These are phyloP conservation scores for Stylosanthes scabra DNA, from an alignment of 331 rosid species.

Conservation along the genomic window DNA sequence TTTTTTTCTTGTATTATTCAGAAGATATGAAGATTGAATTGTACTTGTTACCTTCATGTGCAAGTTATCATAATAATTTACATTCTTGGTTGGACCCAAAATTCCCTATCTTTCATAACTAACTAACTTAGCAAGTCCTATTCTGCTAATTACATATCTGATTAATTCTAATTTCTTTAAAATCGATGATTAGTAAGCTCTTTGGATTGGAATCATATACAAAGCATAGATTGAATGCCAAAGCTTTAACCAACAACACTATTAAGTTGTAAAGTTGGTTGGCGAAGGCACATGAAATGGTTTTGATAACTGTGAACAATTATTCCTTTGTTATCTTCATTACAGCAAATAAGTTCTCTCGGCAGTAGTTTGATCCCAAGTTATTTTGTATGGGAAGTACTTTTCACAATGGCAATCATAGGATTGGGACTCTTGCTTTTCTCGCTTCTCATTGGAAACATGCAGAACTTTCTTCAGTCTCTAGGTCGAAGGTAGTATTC, in stretches of 20 bases:
- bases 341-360: conserved; percentile 89
- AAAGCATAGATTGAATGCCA: neutral
- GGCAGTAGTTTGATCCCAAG: conserved; percentile 78
- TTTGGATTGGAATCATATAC: neutral
- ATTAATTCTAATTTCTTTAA: neutral
- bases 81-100: neutral
- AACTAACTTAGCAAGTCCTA: neutral
- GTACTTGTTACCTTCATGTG: neutral
- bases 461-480: conserved; percentile 89
- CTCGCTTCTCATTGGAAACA: conserved; percentile 88
- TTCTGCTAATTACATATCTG: neutral
- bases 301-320: conserved; percentile 1
- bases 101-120: neutral
- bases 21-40: neutral
- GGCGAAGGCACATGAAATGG: conserved; percentile 15
- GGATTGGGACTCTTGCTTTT: conserved; percentile 91
- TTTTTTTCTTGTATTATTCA: neutral
- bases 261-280: neutral
- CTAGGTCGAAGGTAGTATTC: conserved; percentile 72
- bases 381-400: conserved; percentile 76
- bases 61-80: conserved; percentile 6
- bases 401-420: conserved; percentile 76
- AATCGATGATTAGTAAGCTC: neutral
- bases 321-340: conserved; percentile 25
- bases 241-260: neutral